Evolutionary conservation across 2,329 filamentous ascomycete species (phyloP).

Genomic region (Fusarium musae): DNA sequence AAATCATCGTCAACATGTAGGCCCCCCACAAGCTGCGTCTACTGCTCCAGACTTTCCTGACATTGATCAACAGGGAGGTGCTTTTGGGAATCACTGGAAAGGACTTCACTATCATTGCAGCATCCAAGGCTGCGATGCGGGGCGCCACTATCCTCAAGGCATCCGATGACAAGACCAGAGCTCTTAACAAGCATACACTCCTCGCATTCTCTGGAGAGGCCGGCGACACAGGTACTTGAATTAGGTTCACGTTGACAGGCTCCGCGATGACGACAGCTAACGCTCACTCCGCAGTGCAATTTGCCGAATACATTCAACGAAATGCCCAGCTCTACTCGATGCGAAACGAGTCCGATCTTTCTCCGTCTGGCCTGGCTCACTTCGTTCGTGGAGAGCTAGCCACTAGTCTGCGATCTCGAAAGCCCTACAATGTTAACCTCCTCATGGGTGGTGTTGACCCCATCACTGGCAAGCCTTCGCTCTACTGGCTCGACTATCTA

Average conservation of each 20-base stretch:
- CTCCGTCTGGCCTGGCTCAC: slow-evolving; percentile 86
- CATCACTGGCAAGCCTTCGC: slow-evolving; percentile 87
- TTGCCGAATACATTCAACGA: slow-evolving; percentile 98
- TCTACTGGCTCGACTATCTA: slow-evolving; percentile 98
- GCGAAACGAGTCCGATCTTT: slow-evolving; percentile 94
- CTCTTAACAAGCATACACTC: slow-evolving; percentile 91
- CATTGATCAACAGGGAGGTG: slow-evolving; percentile 78
- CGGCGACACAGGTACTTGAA: slow-evolving; percentile 82
- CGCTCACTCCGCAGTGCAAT: slow-evolving; percentile 77
- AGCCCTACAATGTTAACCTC: slow-evolving; percentile 97
- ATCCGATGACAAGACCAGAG: slow-evolving; percentile 94
- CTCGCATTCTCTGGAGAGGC: slow-evolving; percentile 97
- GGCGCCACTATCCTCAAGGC: slow-evolving; percentile 96
- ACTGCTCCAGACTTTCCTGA: slow-evolving; percentile 25
- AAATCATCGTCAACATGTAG: slow-evolving; percentile 43
- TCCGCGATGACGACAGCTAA: slow-evolving; percentile 38
- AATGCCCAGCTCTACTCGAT: slow-evolving; percentile 98
- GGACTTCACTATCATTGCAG: slow-evolving; percentile 98
- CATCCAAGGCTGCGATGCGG: slow-evolving; percentile 98
- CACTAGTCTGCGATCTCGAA: slow-evolving; percentile 86
- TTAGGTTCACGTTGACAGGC: not conserved
- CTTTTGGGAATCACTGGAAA: slow-evolving; percentile 98
- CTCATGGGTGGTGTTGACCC: slow-evolving; percentile 93
- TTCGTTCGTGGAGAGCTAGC: slow-evolving; percentile 96
- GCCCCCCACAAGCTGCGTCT: slow-evolving; percentile 27